Conservation (phyloP, 2,329 filamentous ascomycete genomes). For the Elsinoe necatrix region DNA sequence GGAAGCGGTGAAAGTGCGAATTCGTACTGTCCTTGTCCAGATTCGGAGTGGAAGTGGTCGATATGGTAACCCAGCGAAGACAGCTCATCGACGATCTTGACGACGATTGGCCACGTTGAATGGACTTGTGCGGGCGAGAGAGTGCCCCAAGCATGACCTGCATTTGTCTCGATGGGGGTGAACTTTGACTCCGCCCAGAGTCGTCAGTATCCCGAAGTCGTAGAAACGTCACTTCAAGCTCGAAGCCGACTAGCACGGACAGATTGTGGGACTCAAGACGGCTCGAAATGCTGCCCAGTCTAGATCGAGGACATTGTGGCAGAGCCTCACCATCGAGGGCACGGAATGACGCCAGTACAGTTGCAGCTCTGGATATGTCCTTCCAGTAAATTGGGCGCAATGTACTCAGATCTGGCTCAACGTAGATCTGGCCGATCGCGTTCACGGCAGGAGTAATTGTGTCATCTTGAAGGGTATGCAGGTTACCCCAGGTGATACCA, state of each 20-base stretch:
- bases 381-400: conserved; percentile 46
- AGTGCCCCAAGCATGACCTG: conserved; percentile 59
- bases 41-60: conserved; percentile 68
- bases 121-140: conserved; percentile 55
- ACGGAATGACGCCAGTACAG: conserved; percentile 58
- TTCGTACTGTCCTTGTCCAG: conserved; percentile 67
- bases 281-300: conserved; percentile 41
- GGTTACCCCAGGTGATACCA: conserved; percentile 55
- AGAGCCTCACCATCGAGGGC: conserved; percentile 46
- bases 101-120: conserved; percentile 49
- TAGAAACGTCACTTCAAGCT: conserved; percentile 71
- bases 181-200: conserved; percentile 19
- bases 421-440: conserved; percentile 56
- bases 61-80: conserved; percentile 55
- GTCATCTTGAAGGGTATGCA: conserved; percentile 64
- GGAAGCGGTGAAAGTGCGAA: conserved; percentile 57
- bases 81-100: conserved; percentile 56
- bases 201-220: conserved; percentile 30
- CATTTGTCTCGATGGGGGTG: conserved; percentile 46
- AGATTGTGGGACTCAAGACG: conserved; percentile 46
- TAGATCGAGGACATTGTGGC: conserved; percentile 51
- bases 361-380: conserved; percentile 47
- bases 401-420: conserved; percentile 58
- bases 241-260: conserved; percentile 63
- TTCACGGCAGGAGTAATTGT: conserved; percentile 44